Base-by-base conservation (phyloP, 805 yeast species). In the Yarrowia divulgata region DNA sequence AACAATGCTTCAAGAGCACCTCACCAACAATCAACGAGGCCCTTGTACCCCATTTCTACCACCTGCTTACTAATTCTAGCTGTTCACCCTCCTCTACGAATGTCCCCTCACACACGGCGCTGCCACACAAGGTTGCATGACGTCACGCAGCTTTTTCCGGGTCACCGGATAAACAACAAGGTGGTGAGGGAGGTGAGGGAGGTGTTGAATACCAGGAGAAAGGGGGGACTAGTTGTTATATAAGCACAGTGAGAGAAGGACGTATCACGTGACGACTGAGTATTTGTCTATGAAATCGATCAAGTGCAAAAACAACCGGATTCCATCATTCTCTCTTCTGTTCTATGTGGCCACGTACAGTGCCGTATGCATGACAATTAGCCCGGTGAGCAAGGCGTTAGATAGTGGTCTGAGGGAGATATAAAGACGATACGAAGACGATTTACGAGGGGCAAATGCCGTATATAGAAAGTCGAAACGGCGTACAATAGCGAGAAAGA, bases 101-200 rank as follows among this genome's bases (percentile, higher is more conserved):
- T 4, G 29, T 23, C 46, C 57, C 58, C 58, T 54, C 60, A 54
- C 45, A 54, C 45, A 34, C 60, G 60, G 45, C 69, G n/a, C 60
- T 37, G 40, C 43, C 60, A 19, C 32, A 48, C 57, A 52, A 52
- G 57, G 57, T 52, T 54, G 60, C 60, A 54, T 54, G 60, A 54
- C 60, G 58, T 54, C 58, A 54, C 14, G 60, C 34, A 54, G 18
- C 43, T 54, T 39, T 54, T 54, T 54, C 35, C 45, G 45, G 19
- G 23, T 39, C 45, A 37, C 60, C 60, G 60, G 60, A 54, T 54
- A 54, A 54, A 54, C 60, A 54, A 39, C 60, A 54, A 54, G 60
- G 60, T 54, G 35, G 9, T 1, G 6, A 18, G 16, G 32, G 19
- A 4, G 3, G 6, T 43, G n/a, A 2, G 12, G 18, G 42, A 39